phyloP scores from a whole-genome alignment of 164 flowering plant species.

The Magnolia sinica region DNA sequence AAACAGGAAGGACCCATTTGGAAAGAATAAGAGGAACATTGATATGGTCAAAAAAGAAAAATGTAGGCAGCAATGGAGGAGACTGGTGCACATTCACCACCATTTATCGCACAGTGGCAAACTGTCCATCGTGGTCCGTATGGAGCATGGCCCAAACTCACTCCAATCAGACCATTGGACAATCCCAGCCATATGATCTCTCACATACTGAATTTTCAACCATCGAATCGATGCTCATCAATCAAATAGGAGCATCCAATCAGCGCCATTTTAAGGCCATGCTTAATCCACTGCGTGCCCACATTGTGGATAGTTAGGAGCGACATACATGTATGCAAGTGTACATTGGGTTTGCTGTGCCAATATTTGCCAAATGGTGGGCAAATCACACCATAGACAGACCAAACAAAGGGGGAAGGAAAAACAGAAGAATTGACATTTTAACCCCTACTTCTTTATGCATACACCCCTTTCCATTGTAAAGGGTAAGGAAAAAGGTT shows the following conservation, averaged over 20 bases:
- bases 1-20: not conserved
- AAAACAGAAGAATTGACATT: too few relatives aligned
- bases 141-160: not conserved
- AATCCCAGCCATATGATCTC: too few relatives aligned
- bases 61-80: not conserved
- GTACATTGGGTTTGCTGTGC: too few relatives aligned
- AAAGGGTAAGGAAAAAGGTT: not conserved
- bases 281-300: not conserved
- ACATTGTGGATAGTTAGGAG: not conserved
- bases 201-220: not conserved
- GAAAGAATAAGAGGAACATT: not conserved
- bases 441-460: not conserved
- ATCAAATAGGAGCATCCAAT: not conserved
- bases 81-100: not conserved
- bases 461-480: not conserved
- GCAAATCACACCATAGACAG: not conserved
- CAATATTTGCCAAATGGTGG: not conserved
- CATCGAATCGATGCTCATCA: not conserved
- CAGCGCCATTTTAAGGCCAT: not conserved
- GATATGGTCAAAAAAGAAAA: not conserved
- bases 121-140: not conserved
- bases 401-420: not conserved
- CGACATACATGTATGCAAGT: too few relatives aligned
- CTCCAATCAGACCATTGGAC: too few relatives aligned
- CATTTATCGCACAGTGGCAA: not conserved